phyloP scores from a whole-genome alignment of 768 basidiomycete genomes.

The Boletus rubropictus region DNA sequence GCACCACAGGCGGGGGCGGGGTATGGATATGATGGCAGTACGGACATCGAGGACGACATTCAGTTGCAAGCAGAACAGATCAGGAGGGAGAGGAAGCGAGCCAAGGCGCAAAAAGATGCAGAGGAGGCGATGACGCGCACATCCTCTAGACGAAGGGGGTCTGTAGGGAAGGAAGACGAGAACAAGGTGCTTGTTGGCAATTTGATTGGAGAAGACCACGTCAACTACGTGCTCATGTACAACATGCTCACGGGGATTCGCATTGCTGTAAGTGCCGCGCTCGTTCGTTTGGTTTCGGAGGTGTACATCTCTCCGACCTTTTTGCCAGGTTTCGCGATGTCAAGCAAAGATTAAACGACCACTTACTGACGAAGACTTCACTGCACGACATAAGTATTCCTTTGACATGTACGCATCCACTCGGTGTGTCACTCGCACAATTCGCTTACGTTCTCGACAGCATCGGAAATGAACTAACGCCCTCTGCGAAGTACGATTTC shows the following conservation, averaged over 20 bases:
- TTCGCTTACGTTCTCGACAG: conserved; percentile 35
- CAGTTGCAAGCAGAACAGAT: conserved; percentile 87
- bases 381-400: conserved; percentile 86
- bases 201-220: conserved; percentile 96
- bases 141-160: conserved; percentile 20
- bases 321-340: conserved; percentile 78
- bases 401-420: conserved; percentile 79
- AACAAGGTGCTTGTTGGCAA: conserved; percentile 79
- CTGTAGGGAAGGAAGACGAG: conserved; percentile 35
- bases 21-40: conserved; percentile 34
- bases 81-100: conserved; percentile 73
- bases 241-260: conserved; percentile 99
- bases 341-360: conserved; percentile 91
- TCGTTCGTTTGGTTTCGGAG: background rate
- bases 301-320: conserved; percentile 2
- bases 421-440: background rate
- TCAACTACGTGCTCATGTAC: conserved; percentile 99
- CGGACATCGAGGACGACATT: conserved; percentile 53
- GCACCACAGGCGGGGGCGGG: conserved; percentile 34
- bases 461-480: conserved; percentile 95
- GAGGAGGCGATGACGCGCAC: conserved; percentile 49
- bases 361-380: conserved; percentile 81
- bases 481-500: conserved; percentile 97
- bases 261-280: conserved; percentile 61
- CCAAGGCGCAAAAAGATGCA: conserved; percentile 57